These are phyloP conservation scores for Globisporangium recalcitrans DNA, from an alignment of 352 stramenopile species.

Conservation along the genomic window DNA sequence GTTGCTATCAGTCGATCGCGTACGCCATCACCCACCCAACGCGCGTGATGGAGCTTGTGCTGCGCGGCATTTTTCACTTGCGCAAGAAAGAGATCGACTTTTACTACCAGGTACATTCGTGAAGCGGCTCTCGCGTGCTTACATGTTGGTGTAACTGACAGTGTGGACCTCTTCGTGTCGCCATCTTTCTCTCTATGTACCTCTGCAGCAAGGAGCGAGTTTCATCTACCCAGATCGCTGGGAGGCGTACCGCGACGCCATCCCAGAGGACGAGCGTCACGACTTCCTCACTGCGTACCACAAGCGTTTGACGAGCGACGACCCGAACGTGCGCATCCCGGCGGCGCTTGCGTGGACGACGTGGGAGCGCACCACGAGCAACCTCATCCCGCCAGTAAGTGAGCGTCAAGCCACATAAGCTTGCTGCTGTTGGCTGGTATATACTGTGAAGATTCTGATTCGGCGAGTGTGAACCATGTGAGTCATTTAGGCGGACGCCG, in stretches of 20 bases:
- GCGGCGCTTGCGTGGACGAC: slow-evolving; percentile 88
- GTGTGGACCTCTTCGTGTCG: too few relatives aligned
- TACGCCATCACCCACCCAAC: slow-evolving; percentile 89
- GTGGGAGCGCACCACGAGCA: slow-evolving; percentile 89
- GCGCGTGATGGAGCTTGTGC: slow-evolving; percentile 81
- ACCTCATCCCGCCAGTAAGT: slow-evolving; percentile 59
- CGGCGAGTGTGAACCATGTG: not conserved
- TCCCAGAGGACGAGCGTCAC: slow-evolving; percentile 79
- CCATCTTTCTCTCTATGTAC: not conserved
- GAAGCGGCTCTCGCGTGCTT: not conserved
- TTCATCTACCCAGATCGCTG: slow-evolving; percentile 90
- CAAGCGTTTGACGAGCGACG: slow-evolving; percentile 81
- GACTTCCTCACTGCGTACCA: slow-evolving; percentile 86
- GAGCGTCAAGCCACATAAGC: not conserved
- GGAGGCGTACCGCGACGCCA: slow-evolving; percentile 85
- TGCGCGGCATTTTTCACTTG: slow-evolving; percentile 92
- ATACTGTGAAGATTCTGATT: not conserved
- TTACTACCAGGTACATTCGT: slow-evolving; percentile 73
- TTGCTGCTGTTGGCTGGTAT: not conserved
- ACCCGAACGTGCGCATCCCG: slow-evolving; percentile 72
- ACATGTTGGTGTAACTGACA: not conserved
- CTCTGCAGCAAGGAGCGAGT: slow-evolving; percentile 52
- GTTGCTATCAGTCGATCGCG: slow-evolving; percentile 57
- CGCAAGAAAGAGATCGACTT: slow-evolving; percentile 90
- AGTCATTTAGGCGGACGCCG: slow-evolving; percentile 36